Conservation (phyloP, 2,329 filamentous ascomycete genomes). For the Pseudopithomyces maydicus region DNA sequence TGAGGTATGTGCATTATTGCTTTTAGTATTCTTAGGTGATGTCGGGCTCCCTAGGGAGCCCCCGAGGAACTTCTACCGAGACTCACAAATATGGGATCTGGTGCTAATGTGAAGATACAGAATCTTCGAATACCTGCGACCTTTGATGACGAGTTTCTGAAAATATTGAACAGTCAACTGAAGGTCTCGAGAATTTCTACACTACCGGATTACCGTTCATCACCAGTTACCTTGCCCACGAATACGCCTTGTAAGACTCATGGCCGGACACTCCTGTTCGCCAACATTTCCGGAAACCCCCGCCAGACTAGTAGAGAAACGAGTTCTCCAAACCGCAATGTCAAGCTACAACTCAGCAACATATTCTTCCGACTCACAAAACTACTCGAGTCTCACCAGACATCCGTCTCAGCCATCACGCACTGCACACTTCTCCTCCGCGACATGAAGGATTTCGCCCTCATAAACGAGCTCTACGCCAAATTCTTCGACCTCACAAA, state of each 20-base stretch:
- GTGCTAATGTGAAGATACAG: neutral
- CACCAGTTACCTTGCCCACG: conserved; percentile 12
- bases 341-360: conserved; percentile 38
- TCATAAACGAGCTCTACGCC: conserved; percentile 77
- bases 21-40: neutral
- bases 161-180: conserved; percentile 32
- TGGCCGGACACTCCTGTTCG: neutral
- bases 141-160: conserved; percentile 67
- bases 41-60: neutral
- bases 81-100: neutral
- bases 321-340: neutral
- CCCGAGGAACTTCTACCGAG: neutral
- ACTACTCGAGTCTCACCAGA: conserved; percentile 29
- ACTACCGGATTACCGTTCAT: neutral
- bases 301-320: neutral
- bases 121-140: conserved; percentile 64
- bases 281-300: conserved; percentile 39
- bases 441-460: conserved; percentile 77
- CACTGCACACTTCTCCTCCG: conserved; percentile 71
- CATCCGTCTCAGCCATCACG: conserved; percentile 36
- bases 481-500: conserved; percentile 76
- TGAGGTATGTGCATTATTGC: neutral
- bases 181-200: neutral
- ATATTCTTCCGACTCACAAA: conserved; percentile 45
- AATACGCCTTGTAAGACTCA: conserved; percentile 6